Evolutionary conservation across 257 asterid genomes (phyloP).

Genomic region (Solanum appendiculatum): DNA sequence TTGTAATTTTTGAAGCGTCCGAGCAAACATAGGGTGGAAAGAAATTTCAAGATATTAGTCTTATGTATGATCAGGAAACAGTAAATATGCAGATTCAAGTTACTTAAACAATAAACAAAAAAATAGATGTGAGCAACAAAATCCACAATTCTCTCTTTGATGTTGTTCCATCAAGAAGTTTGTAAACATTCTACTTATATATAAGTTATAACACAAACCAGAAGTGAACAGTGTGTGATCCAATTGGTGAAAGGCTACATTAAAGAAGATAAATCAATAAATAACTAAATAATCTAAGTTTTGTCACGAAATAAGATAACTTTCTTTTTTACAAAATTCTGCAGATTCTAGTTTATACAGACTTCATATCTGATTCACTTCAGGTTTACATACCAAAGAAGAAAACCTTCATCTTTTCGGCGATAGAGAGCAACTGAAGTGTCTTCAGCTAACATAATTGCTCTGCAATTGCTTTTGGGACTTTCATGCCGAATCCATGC

Average conservation of each 20-base stretch:
- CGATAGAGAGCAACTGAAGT: background rate
- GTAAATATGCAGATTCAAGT: background rate
- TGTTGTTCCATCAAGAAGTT: background rate
- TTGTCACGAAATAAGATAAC: background rate
- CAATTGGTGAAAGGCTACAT: background rate
- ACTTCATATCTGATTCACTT: background rate
- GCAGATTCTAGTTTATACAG: background rate
- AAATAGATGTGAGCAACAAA: background rate
- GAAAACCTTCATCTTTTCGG: background rate
- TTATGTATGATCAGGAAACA: background rate
- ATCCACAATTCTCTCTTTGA: background rate
- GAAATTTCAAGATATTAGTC: background rate
- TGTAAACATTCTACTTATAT: background rate
- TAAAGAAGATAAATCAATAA: background rate
- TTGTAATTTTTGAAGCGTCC: background rate
- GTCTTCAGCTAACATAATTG: constrained; percentile 17
- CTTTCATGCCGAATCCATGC: constrained; percentile 95
- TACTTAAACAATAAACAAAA: background rate
- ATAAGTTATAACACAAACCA: background rate
- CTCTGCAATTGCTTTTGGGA: constrained; percentile 43
- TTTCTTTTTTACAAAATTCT: background rate
- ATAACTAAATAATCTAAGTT: background rate
- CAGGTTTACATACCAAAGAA: background rate
- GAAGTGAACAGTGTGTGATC: background rate
- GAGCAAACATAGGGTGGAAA: background rate